A percentile compares a stretch with the other conserved stretches of the same genome.
Evolutionary conservation across 352 stramenopile species (phyloP).

Genomic region (Globisporangium paddicum): DNA sequence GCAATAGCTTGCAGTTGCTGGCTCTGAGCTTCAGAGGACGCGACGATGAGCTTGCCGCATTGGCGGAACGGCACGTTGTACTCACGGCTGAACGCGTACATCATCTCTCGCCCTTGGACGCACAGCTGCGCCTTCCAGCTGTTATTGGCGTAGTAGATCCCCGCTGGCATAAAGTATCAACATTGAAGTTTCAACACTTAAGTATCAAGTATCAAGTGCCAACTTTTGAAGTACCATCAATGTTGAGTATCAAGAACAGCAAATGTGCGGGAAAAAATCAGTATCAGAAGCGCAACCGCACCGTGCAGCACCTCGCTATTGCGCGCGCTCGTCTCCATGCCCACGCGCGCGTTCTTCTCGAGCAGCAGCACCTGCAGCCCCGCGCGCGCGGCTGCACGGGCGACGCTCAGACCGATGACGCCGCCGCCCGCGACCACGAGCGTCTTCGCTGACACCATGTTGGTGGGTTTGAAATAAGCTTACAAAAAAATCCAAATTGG

Average conservation of each 20-base stretch:
- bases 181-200: no score
- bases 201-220: not conserved
- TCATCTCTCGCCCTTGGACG: conserved; percentile 76
- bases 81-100: conserved; percentile 92
- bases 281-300: conserved; percentile 16
- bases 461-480: not conserved
- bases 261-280: not conserved
- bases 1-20: conserved; percentile 38
- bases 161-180: conserved; percentile 18
- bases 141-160: conserved; percentile 91
- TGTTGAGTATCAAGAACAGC: not conserved
- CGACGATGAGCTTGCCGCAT: conserved; percentile 96
- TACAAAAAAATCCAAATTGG: not conserved
- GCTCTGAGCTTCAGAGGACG: conserved; percentile 21
- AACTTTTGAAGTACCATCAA: no score
- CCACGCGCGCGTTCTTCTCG: conserved; percentile 79
- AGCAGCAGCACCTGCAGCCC: conserved; percentile 84
- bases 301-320: conserved; percentile 97
- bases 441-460: conserved; percentile 30
- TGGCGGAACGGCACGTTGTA: conserved; percentile 72
- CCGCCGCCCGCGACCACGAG: conserved; percentile 68
- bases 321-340: conserved; percentile 84
- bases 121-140: conserved; percentile 92
- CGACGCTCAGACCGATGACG: conserved; percentile 73
- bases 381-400: conserved; percentile 41